Evolutionary conservation across 2,329 filamentous ascomycete species (phyloP).

Genomic region (Pyrenophora tritici-repentis): DNA sequence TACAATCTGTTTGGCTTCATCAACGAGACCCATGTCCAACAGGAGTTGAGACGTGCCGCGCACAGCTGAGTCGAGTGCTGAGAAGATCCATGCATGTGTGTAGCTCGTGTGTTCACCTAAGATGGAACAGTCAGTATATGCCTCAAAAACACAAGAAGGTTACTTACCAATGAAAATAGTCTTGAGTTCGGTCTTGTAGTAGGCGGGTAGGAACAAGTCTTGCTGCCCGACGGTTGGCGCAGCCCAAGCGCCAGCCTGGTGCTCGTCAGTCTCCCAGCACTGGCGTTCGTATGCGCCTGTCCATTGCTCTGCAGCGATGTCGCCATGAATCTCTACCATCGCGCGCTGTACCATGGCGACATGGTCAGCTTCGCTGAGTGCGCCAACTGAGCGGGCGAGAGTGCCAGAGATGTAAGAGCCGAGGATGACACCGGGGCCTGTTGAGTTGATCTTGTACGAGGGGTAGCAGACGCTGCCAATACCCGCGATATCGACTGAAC

Average conservation of each 20-base stretch:
- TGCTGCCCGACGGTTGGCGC: slow-evolving; percentile 67
- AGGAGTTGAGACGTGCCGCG: slow-evolving; percentile 68
- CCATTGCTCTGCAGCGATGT: slow-evolving; percentile 63
- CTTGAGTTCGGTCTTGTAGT: slow-evolving; percentile 70
- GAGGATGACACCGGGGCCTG: slow-evolving; percentile 65
- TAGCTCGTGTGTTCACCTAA: slow-evolving; percentile 47
- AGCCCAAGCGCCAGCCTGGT: slow-evolving; percentile 67
- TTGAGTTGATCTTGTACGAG: slow-evolving; percentile 67
- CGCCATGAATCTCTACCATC: slow-evolving; percentile 70
- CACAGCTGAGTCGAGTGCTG: slow-evolving; percentile 69
- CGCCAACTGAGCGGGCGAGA: slow-evolving; percentile 52
- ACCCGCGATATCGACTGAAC: slow-evolving; percentile 63
- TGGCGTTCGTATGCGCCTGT: slow-evolving; percentile 68
- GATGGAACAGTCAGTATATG: not conserved
- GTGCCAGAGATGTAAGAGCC: slow-evolving; percentile 62
- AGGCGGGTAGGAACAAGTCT: slow-evolving; percentile 72
- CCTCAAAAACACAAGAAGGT: slow-evolving; percentile 45
- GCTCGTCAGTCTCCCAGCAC: slow-evolving; percentile 68
- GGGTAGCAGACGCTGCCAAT: slow-evolving; percentile 70
- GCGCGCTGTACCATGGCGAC: slow-evolving; percentile 66
- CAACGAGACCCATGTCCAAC: slow-evolving; percentile 67
- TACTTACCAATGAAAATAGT: slow-evolving; percentile 72
- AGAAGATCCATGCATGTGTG: slow-evolving; percentile 73
- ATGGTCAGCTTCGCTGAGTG: slow-evolving; percentile 63
- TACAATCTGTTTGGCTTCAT: slow-evolving; percentile 69